Evolutionary conservation across 208 protist genomes (phyloP).

Genomic region (Angomonas deanei): DNA sequence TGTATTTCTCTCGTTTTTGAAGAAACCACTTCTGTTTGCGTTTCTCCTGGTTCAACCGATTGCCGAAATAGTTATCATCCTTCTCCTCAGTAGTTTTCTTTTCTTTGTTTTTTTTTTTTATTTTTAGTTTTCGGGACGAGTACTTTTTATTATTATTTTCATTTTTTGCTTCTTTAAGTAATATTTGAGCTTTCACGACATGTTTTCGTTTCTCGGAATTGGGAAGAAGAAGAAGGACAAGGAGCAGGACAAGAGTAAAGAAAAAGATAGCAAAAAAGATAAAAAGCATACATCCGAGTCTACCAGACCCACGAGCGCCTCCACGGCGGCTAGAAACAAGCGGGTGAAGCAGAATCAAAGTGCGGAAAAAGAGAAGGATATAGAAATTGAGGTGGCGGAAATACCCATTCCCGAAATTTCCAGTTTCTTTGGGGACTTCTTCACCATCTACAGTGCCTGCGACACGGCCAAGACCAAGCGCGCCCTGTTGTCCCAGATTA

Average conservation of each 20-base stretch:
- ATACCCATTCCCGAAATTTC: slow-evolving; percentile 31
- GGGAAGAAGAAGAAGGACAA: slow-evolving; percentile 44
- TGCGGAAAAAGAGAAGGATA: background rate
- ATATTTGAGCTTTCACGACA: too few relatives aligned
- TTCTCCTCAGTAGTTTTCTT: too few relatives aligned
- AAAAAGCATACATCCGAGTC: background rate
- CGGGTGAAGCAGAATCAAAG: background rate
- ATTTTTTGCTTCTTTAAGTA: too few relatives aligned
- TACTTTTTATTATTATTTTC: too few relatives aligned
- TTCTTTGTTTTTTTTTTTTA: slow-evolving; percentile 9
- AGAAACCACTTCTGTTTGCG: too few relatives aligned
- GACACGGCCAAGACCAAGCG: slow-evolving; percentile 15
- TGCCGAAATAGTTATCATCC: too few relatives aligned
- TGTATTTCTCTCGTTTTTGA: slow-evolving; percentile 7
- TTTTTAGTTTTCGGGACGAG: slow-evolving; percentile 10
- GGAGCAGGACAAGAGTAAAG: slow-evolving; percentile 13
- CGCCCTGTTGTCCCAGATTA: slow-evolving; percentile 19
- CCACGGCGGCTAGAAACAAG: background rate
- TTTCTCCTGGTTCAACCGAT: too few relatives aligned
- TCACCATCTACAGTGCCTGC: slow-evolving; percentile 26
- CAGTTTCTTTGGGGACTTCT: slow-evolving; percentile 35
- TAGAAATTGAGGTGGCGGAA: slow-evolving; percentile 20
- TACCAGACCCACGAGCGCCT: background rate
- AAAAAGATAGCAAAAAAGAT: slow-evolving; percentile 7
- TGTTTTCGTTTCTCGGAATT: slow-evolving; percentile 31